Evolutionary conservation across 495 filamentous ascomycete genomes (phyloP), one percentile per base, ranked within the genome.

Genomic region (Hyphodiscus hymeniophilus): DNA sequence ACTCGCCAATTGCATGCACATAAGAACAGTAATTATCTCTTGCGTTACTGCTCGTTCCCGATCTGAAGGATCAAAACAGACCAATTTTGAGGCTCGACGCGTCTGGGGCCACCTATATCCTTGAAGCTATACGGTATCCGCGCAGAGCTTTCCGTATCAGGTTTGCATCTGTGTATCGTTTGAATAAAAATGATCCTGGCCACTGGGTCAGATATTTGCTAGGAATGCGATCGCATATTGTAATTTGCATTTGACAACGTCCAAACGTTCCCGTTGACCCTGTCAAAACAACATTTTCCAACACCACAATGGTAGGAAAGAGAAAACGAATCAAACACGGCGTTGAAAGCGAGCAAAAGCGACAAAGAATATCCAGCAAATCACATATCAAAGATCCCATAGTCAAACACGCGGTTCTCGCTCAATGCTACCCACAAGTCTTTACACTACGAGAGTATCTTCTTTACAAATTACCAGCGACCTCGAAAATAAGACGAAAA

Each of bases 391-490:
- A 42, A 22, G 35, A 36, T 11, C 24, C 41, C 1, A 43, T 60
- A 16, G 56, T 71, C 44, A 65, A 72, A 21, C 83, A 89, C 64
- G 79, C 81, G 16, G 73, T 94, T 22, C 73, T 97, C 42, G 76
- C 71, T 38, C 72, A 79, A 50, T 94, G 86, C 68, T 95, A 94
- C 65, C 64, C 71, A 3, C 59, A 74, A 24, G 73, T 88, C 12
- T 60, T 79, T 28, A 81, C 83, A 0, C 65, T 97, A 41, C 80
- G 89, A 34, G 70, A 84, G 28, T 90, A 89, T 64, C 68, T 92
- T 36, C 62, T 79, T n/a, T 62, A 58, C 6, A 69, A 63, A 38
- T 62, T 80, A 6, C 68, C 69, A 28, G 22, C 50, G 45, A 59
- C 63, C 12, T 78, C 68, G 31, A 67, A 63, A 34, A 61, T 71